Conservation (phyloP, 495 filamentous ascomycete species). For the Aspergillus carlsbadensis region DNA sequence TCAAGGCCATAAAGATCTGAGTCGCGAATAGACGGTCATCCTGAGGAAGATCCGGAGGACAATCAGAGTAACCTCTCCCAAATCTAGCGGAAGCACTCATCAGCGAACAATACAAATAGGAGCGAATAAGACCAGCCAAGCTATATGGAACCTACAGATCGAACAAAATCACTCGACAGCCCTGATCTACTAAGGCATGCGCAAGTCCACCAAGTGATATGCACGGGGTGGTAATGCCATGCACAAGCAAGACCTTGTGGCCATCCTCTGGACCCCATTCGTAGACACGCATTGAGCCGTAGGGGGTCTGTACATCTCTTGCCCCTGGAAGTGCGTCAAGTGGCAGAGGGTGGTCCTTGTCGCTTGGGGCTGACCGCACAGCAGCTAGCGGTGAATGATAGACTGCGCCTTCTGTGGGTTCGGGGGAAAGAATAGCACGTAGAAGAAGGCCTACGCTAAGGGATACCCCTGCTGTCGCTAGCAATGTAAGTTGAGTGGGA, state of each 20-base stretch:
- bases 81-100: slow-evolving; percentile 47
- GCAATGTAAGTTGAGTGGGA: slow-evolving; percentile 38
- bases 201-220: slow-evolving; percentile 68
- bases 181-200: slow-evolving; percentile 65
- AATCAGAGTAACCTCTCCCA: slow-evolving; percentile 75
- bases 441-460: slow-evolving; percentile 42
- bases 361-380: slow-evolving; percentile 44
- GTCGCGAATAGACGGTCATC: slow-evolving; percentile 71
- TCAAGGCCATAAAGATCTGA: slow-evolving; percentile 69
- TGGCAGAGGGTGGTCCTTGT: slow-evolving; percentile 64
- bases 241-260: slow-evolving; percentile 75
- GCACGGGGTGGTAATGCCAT: slow-evolving; percentile 85
- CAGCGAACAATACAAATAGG: not conserved
- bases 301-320: slow-evolving; percentile 71
- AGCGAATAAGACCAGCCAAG: not conserved
- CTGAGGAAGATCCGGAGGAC: slow-evolving; percentile 64
- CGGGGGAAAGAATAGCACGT: slow-evolving; percentile 31
- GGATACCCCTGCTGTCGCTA: slow-evolving; percentile 42
- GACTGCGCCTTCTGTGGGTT: slow-evolving; percentile 15
- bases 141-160: slow-evolving; percentile 44
- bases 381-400: slow-evolving; percentile 50
- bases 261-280: slow-evolving; percentile 87
- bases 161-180: slow-evolving; percentile 82
- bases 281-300: slow-evolving; percentile 79
- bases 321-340: slow-evolving; percentile 71